These are phyloP conservation scores for Rhypophila decipiens DNA, from an alignment of 495 filamentous ascomycete species.

Conservation along the genomic window DNA sequence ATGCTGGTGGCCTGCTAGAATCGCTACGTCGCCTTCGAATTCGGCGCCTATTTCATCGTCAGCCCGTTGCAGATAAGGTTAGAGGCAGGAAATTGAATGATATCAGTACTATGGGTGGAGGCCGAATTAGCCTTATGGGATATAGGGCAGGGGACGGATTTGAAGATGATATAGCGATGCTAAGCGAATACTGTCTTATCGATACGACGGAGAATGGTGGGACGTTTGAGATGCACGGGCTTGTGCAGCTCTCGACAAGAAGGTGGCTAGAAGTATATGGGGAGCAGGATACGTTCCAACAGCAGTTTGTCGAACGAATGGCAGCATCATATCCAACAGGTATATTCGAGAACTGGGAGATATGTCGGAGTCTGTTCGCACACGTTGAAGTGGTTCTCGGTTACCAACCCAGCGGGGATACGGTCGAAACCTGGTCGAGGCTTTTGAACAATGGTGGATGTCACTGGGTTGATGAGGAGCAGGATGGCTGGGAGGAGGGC, in stretches of 20 bases:
- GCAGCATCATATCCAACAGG: conserved; percentile 26
- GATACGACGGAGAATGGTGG: conserved; percentile 7
- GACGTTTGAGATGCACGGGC: conserved; percentile 34
- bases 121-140: neutral
- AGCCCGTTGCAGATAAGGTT: too few species aligned
- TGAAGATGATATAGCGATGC: conserved; percentile 36
- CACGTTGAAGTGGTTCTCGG: too few species aligned
- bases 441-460: too few species aligned
- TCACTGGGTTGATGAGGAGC: too few species aligned
- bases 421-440: too few species aligned
- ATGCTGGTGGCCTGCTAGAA: too few species aligned
- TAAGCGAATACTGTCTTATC: conserved; percentile 39
- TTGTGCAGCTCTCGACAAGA: conserved; percentile 39
- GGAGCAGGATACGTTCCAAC: conserved; percentile 32
- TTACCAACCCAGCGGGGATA: too few species aligned
- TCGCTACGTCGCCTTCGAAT: too few species aligned
- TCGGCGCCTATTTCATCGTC: too few species aligned
- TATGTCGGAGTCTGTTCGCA: neutral
- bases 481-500: too few species aligned
- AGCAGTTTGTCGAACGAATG: conserved; percentile 25
- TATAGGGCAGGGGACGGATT: conserved; percentile 21
- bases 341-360: neutral
- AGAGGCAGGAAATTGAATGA: too few species aligned
- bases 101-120: neutral
- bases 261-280: conserved; percentile 30